Evolutionary conservation across 768 basidiomycete genomes (phyloP), one percentile per base, ranked within the genome.

Genomic region (Austroboletus eburneus): DNA sequence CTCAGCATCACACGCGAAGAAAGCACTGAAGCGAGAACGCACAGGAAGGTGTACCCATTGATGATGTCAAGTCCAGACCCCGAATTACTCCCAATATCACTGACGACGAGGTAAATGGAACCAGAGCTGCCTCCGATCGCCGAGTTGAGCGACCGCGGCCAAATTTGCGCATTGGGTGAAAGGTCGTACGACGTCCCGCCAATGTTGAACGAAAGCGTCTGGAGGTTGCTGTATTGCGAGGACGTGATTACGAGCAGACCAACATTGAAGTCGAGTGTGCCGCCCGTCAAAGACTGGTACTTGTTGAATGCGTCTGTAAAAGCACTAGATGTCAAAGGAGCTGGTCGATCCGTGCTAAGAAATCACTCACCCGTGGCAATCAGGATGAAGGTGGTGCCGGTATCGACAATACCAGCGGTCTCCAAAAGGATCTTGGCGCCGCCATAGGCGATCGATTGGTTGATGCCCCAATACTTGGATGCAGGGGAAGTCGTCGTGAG

Each of bases 71-170:
- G 9, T 2, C 51, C 56, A 9, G 32, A 21, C 5, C 63, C 52
- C 21, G 48, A 53, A 0, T 25, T 1, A 0, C 3, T 16, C 2
- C 57, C 61, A 2, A 52, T 29, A 32, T 67, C 59, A 12, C 14
- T 2, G 16, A 70, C 44, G 24, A 69, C 1, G 4, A 70, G 63
- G 42, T 69, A 67, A 22, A 66, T 67, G 16, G 30, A 18, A 23
- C 17, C 5, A 12, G 57, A 3, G 12, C 4, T 49, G 2, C 66
- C 66, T 5, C 66, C 69, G 14, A 70, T 48, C 8, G 10, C 45
- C 4, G 39, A 45, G 52, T 69, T 70, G 24, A 69, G 54, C 16
- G 59, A 61, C 33, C 59, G 63, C 3, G 68, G 69, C 64, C 67
- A 70, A 44, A 66, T 67, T 40, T 69, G n/a, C n/a, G n/a, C n/a